Percentiles rank a stretch among this genome's conserved stretches.
Evolutionary conservation across 192 early-diverging fungal species (phyloP).

Genomic region (Neocallimastix lanati): DNA sequence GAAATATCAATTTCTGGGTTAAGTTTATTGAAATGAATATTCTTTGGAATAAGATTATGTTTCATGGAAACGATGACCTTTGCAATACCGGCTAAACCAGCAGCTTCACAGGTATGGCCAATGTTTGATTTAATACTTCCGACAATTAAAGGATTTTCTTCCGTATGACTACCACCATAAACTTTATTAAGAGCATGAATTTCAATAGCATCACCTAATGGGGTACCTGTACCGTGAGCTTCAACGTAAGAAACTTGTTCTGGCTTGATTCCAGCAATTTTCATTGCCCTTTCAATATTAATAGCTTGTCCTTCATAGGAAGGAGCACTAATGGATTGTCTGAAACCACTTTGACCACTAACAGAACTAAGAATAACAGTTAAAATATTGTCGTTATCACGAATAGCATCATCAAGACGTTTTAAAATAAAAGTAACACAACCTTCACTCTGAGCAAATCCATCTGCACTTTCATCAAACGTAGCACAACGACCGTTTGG

Average conservation of each 20-base stretch:
- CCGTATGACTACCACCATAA: not conserved
- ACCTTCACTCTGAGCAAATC: slow-evolving; percentile 15
- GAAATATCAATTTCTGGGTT: slow-evolving; percentile 10
- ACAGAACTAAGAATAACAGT: slow-evolving; percentile 9
- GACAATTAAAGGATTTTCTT: slow-evolving; percentile 1
- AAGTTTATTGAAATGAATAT: slow-evolving; percentile 7
- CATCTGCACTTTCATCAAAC: slow-evolving; percentile 13
- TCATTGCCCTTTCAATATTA: not conserved
- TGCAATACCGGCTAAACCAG: slow-evolving; percentile 6
- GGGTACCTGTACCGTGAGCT: slow-evolving; percentile 4
- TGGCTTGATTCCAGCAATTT: not conserved
- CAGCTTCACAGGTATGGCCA: slow-evolving; percentile 2
- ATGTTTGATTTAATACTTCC: slow-evolving; percentile 4
- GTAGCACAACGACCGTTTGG: slow-evolving; percentile 8
- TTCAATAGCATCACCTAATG: slow-evolving; percentile 1
- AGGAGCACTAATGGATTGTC: not conserved
- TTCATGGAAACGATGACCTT: slow-evolving; percentile 12
- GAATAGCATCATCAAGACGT: slow-evolving; percentile 7
- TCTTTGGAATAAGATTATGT: slow-evolving; percentile 6
- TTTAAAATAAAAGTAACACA: slow-evolving; percentile 12
- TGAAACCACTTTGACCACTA: slow-evolving; percentile 13
- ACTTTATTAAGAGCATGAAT: not conserved
- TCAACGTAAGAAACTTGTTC: not conserved
- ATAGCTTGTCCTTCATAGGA: not conserved
- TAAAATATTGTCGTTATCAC: slow-evolving; percentile 12